Conservation (phyloP, 164 flowering plant genomes). For the Pachysandra terminalis region DNA sequence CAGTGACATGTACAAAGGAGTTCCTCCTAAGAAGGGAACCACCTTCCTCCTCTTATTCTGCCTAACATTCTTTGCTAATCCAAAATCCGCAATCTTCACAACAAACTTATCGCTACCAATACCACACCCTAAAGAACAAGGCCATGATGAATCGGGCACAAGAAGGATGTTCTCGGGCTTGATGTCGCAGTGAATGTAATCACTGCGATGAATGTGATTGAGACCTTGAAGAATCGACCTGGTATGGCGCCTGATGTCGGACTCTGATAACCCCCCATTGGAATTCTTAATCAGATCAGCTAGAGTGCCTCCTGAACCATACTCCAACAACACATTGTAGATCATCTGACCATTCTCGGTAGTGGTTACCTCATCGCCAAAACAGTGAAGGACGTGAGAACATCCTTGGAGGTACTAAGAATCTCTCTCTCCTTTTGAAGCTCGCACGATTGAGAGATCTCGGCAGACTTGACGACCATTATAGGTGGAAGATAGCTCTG, state of each 20-base stretch:
- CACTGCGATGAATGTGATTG: slow-evolving; percentile 15
- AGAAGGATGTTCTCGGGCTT: slow-evolving; percentile 18
- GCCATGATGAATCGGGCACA: slow-evolving; percentile 5
- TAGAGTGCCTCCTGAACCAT: slow-evolving; percentile 23
- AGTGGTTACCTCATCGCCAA: slow-evolving; percentile 27
- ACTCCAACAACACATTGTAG: slow-evolving; percentile 27
- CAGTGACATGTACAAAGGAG: slow-evolving; percentile 21
- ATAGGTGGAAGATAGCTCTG: slow-evolving; percentile 18
- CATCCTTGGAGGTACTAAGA: slow-evolving; percentile 15
- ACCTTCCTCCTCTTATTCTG: slow-evolving; percentile 20
- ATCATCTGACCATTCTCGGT: slow-evolving; percentile 9
- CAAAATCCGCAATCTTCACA: slow-evolving; percentile 20
- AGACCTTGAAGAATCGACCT: slow-evolving; percentile 20
- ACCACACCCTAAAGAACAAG: not conserved
- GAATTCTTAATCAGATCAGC: slow-evolving; percentile 15
- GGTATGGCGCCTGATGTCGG: slow-evolving; percentile 14
- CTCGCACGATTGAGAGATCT: slow-evolving; percentile 27
- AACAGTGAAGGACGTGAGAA: slow-evolving; percentile 20
- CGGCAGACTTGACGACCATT: slow-evolving; percentile 40
- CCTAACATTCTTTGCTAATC: slow-evolving; percentile 16
- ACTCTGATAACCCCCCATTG: slow-evolving; percentile 20
- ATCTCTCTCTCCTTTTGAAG: slow-evolving; percentile 37
- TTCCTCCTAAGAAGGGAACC: slow-evolving; percentile 20
- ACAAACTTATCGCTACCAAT: not conserved
- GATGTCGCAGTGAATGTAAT: slow-evolving; percentile 27